These are phyloP conservation scores for Raphanus hybrid DNA, from an alignment of 441 rosid genomes.

Conservation along the genomic window DNA sequence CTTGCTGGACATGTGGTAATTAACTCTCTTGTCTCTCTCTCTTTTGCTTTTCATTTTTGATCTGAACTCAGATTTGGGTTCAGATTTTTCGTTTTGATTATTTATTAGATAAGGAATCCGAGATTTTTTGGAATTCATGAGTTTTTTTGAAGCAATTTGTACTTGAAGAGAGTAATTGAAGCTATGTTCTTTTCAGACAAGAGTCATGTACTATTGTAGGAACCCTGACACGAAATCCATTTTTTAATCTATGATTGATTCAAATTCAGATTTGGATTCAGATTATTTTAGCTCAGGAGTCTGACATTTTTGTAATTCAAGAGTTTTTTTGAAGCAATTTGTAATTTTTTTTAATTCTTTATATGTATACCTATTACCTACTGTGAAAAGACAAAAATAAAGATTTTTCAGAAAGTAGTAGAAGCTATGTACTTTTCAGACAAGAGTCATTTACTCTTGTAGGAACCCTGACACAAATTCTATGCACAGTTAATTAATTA, in stretches of 20 bases:
- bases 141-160: not conserved
- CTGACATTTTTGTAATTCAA: not conserved
- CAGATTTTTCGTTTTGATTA: not conserved
- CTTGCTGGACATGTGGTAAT: slow-evolving; percentile 57
- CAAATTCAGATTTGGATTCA: not conserved
- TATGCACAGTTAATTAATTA: not conserved
- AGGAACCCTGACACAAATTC: not conserved
- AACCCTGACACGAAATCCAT: not conserved
- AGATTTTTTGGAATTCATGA: not conserved
- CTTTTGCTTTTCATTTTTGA: not conserved
- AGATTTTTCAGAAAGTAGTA: not conserved
- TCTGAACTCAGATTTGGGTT: not conserved
- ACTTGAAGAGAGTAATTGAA: not conserved
- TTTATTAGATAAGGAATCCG: not conserved
- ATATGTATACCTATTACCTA: too few species aligned
- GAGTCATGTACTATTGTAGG: not conserved
- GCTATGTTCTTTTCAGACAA: slow-evolving; percentile 2
- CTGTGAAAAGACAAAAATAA: not conserved
- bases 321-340: not conserved
- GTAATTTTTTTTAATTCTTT: not conserved
- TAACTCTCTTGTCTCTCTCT: not conserved
- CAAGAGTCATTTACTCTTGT: not conserved
- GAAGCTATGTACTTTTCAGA: not conserved
- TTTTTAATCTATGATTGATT: too few species aligned
- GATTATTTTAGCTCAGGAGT: not conserved